phyloP scores from a whole-genome alignment of 2,329 filamentous ascomycete species.

The Xylaria sp. region DNA sequence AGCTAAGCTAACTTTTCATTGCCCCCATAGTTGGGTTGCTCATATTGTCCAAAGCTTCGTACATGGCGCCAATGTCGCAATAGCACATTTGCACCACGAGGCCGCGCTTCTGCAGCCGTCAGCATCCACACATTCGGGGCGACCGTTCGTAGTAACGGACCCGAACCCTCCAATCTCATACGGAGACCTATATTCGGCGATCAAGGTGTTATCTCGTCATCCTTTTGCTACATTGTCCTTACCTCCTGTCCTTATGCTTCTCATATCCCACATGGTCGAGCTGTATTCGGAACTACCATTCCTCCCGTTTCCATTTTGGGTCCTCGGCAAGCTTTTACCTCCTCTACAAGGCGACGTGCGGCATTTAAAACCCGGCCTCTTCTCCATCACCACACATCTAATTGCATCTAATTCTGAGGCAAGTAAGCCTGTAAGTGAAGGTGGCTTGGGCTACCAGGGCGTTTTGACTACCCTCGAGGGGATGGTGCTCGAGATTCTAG shows the following conservation, averaged over 20 bases:
- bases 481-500: conserved; percentile 54
- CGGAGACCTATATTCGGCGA: conserved; percentile 51
- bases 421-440: conserved; percentile 49
- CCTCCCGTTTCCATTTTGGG: conserved; percentile 35
- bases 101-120: conserved; percentile 51
- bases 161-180: conserved; percentile 57
- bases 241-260: conserved; percentile 51
- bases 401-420: conserved; percentile 52
- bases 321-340: conserved; percentile 48
- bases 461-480: conserved; percentile 55
- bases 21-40: conserved; percentile 50
- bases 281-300: conserved; percentile 51
- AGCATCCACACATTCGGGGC: conserved; percentile 50
- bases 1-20: conserved; percentile 16
- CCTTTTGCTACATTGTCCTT: conserved; percentile 50
- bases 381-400: conserved; percentile 56
- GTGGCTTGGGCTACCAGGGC: conserved; percentile 55
- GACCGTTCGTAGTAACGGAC: conserved; percentile 57
- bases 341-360: conserved; percentile 50
- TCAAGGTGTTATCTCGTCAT: conserved; percentile 52
- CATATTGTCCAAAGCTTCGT: conserved; percentile 56
- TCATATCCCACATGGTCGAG: conserved; percentile 54
- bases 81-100: conserved; percentile 57
- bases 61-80: conserved; percentile 56
- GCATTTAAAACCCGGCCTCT: conserved; percentile 55